Percentiles rank a stretch among this genome's conserved stretches.
These are phyloP conservation scores for Penicillium olsonii DNA, from an alignment of 2,329 filamentous ascomycete species.

Conservation along the genomic window DNA sequence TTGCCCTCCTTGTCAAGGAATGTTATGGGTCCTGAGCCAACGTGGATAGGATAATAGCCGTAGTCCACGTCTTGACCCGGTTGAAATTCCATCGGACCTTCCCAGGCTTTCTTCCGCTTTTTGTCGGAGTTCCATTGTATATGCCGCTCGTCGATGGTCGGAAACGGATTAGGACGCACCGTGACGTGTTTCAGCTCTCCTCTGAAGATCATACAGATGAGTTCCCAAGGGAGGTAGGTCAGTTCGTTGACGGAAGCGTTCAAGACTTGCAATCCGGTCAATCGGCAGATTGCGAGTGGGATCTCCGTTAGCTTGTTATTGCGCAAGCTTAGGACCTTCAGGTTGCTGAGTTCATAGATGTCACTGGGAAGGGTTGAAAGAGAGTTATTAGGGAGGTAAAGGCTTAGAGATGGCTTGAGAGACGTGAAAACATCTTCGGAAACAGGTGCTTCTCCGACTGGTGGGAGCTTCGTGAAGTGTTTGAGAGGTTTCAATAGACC, in stretches of 20 bases:
- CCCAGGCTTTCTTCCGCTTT: no score
- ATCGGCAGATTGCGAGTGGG: constrained; percentile 42
- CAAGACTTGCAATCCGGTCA: constrained; percentile 46
- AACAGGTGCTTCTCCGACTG: constrained; percentile 33
- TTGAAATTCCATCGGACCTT: no score
- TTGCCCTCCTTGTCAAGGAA: constrained; percentile 39
- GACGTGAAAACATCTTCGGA: constrained; percentile 41
- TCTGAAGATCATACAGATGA: constrained; percentile 41
- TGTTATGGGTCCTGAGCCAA: constrained; percentile 37
- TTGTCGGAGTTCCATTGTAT: no score
- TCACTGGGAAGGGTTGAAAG: constrained; percentile 40
- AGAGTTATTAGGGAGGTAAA: constrained; percentile 48
- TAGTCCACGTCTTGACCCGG: no score
- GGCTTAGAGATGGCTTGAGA: constrained; percentile 43
- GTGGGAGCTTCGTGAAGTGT: constrained; percentile 44
- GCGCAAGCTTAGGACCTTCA: constrained; percentile 48
- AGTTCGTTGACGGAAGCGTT: constrained; percentile 49
- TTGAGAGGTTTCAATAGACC: constrained; percentile 39
- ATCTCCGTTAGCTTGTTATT: constrained; percentile 48
- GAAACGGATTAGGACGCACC: constrained; percentile 44
- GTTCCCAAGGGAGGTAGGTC: constrained; percentile 46
- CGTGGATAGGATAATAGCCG: constrained; percentile 27
- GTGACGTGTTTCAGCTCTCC: constrained; percentile 41
- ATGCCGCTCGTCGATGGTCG: constrained; percentile 32
- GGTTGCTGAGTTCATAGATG: constrained; percentile 43